Evolutionary conservation across 441 rosid species (phyloP), one percentile per base, ranked within the genome.

Genomic region (Erodium chrysanthum): DNA sequence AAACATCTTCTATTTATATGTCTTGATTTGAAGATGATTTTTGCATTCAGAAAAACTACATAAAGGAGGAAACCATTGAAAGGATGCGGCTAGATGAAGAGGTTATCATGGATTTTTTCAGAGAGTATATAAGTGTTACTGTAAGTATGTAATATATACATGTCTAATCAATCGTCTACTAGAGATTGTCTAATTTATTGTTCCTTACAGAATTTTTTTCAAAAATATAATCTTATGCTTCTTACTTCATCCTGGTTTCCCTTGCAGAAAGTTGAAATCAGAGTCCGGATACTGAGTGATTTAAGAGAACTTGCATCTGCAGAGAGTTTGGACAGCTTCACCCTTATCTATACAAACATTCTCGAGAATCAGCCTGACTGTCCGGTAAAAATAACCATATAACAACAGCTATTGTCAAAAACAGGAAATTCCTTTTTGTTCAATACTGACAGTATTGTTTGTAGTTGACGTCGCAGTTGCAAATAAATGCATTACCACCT

Each of bases 281-380:
- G 93, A 82, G 81, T 88, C 66, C 82, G 93, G 79, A 87, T 85
- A 85, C 77, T 90, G 82, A 84, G 88, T 65, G 98, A 95, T 83
- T 80, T 92, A 59, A 84, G 97, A 84, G 99, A 95, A 77, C 99
- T 95, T 77, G 98, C 98, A 66, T 92, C 98, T 1, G 99, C 98
- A 14, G 98, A 92, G 79, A 92, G 98, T 79, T 81, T 95, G 76
- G 98, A 95, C 79, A 81, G 90, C 64, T 95, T 92, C 75, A 88
- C 98, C 0, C 97, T 95, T 54, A 88, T 90, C 68, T 95, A 95
- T 72, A 78, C 97, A 23, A 95, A 91, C 81, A 88, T 95, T 77
- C 93, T 95, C 15, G 96, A 92, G 80, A 96, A 88, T 81, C 99
- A 95, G 73, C 97, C 98, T 18, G 98, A 92, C 79, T 92, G 98